Conservation (phyloP, 2,329 filamentous ascomycete genomes). For the Penicillium sp. region DNA sequence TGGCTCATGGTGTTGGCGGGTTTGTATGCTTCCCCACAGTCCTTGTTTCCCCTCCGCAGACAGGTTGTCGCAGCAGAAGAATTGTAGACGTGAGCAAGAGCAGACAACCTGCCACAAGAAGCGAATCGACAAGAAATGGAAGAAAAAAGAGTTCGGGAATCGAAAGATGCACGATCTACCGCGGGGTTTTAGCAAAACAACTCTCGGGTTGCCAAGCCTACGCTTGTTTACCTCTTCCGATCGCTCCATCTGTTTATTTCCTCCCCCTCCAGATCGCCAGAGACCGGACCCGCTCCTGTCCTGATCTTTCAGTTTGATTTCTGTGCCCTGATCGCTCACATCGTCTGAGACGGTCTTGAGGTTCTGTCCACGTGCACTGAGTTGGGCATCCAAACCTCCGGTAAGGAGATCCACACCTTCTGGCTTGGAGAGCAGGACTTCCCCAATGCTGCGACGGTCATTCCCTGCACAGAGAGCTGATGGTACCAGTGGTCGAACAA, state of each 20-base stretch:
- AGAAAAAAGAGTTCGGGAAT: constrained; percentile 6
- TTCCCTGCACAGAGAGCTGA: neutral
- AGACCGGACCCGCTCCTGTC: constrained; percentile 1
- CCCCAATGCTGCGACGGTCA: neutral
- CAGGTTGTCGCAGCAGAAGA: constrained; percentile 6
- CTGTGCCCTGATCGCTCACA: no score
- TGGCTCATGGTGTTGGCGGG: constrained; percentile 56
- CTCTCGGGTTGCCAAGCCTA: constrained; percentile 19
- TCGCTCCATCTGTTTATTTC: constrained; percentile 18
- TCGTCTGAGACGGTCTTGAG: constrained; percentile 9
- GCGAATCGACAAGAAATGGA: neutral
- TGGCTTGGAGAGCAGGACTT: neutral
- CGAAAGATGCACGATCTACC: constrained; percentile 19
- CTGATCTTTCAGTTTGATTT: neutral
- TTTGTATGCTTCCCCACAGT: constrained; percentile 18
- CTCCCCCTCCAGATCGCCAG: constrained; percentile 16
- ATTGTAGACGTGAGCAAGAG: constrained; percentile 5
- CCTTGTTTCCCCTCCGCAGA: constrained; percentile 17
- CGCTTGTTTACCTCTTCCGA: no score
- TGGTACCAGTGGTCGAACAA: constrained; percentile 7
- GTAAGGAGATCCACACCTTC: constrained; percentile 7
- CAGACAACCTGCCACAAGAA: constrained; percentile 1
- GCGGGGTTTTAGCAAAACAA: constrained; percentile 25
- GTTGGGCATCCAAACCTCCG: constrained; percentile 19
- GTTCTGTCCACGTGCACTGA: constrained; percentile 8